Base-by-base conservation (phyloP, 371 early-diverging fungal species). In the Nematocida parisii region DNA sequence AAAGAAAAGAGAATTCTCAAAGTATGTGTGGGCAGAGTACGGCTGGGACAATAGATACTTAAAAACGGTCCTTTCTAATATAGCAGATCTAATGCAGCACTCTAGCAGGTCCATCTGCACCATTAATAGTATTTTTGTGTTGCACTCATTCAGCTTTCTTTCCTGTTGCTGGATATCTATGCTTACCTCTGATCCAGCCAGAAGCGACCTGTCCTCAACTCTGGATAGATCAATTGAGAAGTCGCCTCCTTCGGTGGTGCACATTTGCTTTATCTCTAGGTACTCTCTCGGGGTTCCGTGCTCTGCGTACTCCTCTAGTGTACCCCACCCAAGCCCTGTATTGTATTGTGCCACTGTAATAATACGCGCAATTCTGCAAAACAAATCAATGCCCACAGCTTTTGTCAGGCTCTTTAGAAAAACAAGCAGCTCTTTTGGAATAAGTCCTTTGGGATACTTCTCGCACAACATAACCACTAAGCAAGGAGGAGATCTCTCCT, bases 71-170 rank as follows among this genome's bases (percentile, higher is more conserved):
- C 55, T 64, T 39, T 75, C 75, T 39, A 75, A 56, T 6, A 67
- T 5, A 33, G 66, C 42, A 39, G 68, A 64, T 42, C 75, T 20
- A 27, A 70, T 40, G 42, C 54, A 52, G 70, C 66, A 66, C 55
- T 75, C 75, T 24, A 64, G 39, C 15, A 75, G 33, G 60, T 75
- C 75, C 55, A 75, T 39, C 11, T 50, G 75, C 45, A 75, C 54
- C 61, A 61, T 61, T 4, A 61, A 6, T 18, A 33, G 44, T 45
- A 61, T 20, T 40, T 47, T 64, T 64, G 1, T 22, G 13, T 5
- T 7, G 40, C 7, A 54, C 42, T 27, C 64, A 44, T 40, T 11
- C 9, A 64, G 64, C 42, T 42, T 64, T 54, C 44, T 73, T 18
- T 44, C 55, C 18, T 52, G 57, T 60, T 71, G 24, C 11, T 9